phyloP scores from a whole-genome alignment of 768 basidiomycete species.

The Termitomyces sp. region DNA sequence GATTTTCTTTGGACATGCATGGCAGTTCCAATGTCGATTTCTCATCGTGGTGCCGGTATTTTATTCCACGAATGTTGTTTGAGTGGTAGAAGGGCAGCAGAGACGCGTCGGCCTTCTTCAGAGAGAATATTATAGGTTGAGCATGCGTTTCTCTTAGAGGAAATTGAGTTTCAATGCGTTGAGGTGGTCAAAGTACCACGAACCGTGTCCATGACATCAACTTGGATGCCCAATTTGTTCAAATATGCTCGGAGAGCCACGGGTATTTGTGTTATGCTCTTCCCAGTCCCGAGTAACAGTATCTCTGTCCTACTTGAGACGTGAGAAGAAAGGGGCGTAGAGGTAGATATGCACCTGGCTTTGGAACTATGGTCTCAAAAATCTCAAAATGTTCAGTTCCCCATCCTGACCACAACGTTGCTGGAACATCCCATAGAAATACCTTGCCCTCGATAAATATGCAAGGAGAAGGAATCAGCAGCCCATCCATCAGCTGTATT shows the following conservation, averaged over 20 bases:
- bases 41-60: slow-evolving; percentile 12
- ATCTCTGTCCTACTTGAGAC: slow-evolving; percentile 55
- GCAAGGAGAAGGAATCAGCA: slow-evolving; percentile 69
- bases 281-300: slow-evolving; percentile 83
- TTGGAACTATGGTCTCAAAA: slow-evolving; percentile 77
- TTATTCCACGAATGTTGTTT: slow-evolving; percentile 49
- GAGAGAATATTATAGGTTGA: slow-evolving; percentile 91
- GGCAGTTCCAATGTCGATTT: background rate
- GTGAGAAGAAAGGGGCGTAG: background rate
- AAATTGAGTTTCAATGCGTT: background rate
- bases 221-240: slow-evolving; percentile 72
- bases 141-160: slow-evolving; percentile 79
- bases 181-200: slow-evolving; percentile 15
- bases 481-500: slow-evolving; percentile 71
- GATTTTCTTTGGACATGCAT: background rate
- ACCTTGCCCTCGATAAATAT: slow-evolving; percentile 85
- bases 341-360: slow-evolving; percentile 62
- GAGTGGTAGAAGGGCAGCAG: slow-evolving; percentile 82
- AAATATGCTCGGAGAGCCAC: slow-evolving; percentile 59
- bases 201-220: slow-evolving; percentile 88
- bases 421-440: slow-evolving; percentile 85
- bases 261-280: slow-evolving; percentile 64
- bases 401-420: slow-evolving; percentile 64
- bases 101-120: slow-evolving; percentile 91
- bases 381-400: slow-evolving; percentile 65